phyloP scores from a whole-genome alignment of 768 basidiomycete genomes.

The Boletellus ananas region DNA sequence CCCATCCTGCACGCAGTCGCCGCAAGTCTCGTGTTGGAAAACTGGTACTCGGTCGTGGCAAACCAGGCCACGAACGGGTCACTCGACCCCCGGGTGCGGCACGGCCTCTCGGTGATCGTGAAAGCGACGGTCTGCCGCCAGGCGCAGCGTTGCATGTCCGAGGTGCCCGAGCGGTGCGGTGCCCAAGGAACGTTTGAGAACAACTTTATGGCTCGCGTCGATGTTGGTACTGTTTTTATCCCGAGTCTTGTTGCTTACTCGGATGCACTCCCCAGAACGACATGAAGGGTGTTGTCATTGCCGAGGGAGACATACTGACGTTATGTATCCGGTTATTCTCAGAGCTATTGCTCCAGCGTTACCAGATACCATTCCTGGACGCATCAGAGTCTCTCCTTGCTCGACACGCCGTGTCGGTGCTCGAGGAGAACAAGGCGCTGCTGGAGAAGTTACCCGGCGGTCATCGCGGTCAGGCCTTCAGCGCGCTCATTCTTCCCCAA shows the following conservation, averaged over 20 bases:
- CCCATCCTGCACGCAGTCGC: conserved; percentile 53
- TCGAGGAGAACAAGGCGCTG: conserved; percentile 45
- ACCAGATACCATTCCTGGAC: conserved; percentile 44
- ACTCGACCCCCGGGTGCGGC: conserved; percentile 45
- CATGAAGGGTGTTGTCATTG: conserved; percentile 51
- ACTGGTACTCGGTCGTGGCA: conserved; percentile 41
- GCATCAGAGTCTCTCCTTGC: conserved; percentile 49
- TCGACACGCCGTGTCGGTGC: conserved; percentile 42
- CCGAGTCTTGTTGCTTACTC: background rate
- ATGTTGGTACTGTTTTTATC: conserved; percentile 35
- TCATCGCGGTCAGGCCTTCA: conserved; percentile 36
- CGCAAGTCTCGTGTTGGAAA: conserved; percentile 47
- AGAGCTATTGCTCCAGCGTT: conserved; percentile 56
- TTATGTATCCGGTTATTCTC: conserved; percentile 54
- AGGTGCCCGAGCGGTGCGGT: conserved; percentile 61
- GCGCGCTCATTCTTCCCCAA: conserved; percentile 53
- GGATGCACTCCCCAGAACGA: conserved; percentile 18
- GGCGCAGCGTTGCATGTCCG: conserved; percentile 46
- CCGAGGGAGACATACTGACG: conserved; percentile 51
- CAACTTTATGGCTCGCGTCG: conserved; percentile 55
- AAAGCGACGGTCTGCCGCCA: conserved; percentile 56
- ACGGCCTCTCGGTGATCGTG: conserved; percentile 52
- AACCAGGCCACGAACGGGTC: conserved; percentile 36
- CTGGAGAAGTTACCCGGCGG: conserved; percentile 32
- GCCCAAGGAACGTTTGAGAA: conserved; percentile 64